Percentiles rank a stretch among this genome's conserved stretches.
Evolutionary conservation across 2,329 filamentous ascomycete genomes (phyloP).

Genomic region (Hymenoscyphus infarciens): DNA sequence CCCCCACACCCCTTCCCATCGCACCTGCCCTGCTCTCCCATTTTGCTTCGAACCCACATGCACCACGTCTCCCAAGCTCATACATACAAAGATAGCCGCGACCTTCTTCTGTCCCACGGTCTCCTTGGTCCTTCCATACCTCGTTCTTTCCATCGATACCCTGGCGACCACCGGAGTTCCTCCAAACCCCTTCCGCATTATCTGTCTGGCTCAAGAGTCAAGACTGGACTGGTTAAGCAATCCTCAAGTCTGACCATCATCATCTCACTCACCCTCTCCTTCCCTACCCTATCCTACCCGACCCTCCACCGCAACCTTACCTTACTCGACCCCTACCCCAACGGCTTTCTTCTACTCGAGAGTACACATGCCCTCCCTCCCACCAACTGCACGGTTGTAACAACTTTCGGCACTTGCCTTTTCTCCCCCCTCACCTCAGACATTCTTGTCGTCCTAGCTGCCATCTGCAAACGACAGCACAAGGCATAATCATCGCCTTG

Average conservation of each 20-base stretch:
- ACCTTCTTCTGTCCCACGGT: not conserved
- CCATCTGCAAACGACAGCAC: constrained; percentile 5
- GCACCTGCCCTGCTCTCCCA: not conserved
- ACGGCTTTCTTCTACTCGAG: constrained; percentile 9
- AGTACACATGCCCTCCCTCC: constrained; percentile 21
- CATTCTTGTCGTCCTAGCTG: constrained; percentile 11
- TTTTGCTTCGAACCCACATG: not conserved
- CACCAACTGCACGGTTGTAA: constrained; percentile 19
- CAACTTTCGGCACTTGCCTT: constrained; percentile 21
- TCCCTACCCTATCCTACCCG: not conserved
- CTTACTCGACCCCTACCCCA: not conserved
- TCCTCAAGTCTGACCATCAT: not conserved
- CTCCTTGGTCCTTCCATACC: not conserved
- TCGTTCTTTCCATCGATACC: constrained; percentile 16
- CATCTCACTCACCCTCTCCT: not conserved
- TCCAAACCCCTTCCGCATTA: constrained; percentile 21
- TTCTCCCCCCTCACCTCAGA: constrained; percentile 11
- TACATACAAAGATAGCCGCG: constrained; percentile 5
- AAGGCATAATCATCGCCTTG: constrained; percentile 13
- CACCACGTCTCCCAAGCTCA: not conserved
- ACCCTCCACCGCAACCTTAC: not conserved
- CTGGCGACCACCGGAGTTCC: constrained; percentile 17
- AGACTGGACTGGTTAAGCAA: constrained; percentile 7
- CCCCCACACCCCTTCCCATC: not conserved
- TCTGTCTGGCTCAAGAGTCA: too few relatives aligned